phyloP scores from a whole-genome alignment of 1,284 basidiomycete genomes.

The Moesziomyces parantarcticus region DNA sequence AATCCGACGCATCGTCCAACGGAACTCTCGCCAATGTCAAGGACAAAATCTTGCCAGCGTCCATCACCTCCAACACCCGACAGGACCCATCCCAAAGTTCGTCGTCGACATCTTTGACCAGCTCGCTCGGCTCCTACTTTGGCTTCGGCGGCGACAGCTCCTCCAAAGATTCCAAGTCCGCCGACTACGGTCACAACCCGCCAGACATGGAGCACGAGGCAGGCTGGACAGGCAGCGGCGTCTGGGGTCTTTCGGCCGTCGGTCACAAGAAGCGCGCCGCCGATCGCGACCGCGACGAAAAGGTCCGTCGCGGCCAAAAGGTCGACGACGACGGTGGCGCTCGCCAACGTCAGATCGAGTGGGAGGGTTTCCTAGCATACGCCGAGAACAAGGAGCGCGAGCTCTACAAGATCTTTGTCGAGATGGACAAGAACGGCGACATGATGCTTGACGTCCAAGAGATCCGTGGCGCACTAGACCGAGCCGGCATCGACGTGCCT shows the following conservation, averaged over 20 bases:
- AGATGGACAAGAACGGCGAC: conserved; percentile 64
- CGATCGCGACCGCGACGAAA: conserved; percentile 40
- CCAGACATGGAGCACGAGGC: conserved; percentile 61
- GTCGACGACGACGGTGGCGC: conserved; percentile 56
- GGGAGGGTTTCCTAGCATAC: conserved; percentile 67
- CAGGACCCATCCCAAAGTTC: conserved; percentile 1
- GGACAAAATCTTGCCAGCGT: conserved; percentile 28
- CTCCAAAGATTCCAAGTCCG: conserved; percentile 9
- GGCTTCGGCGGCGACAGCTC: conserved; percentile 20
- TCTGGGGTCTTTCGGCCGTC: conserved; percentile 64
- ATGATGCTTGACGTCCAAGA: conserved; percentile 60
- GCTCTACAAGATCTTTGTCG: conserved; percentile 64
- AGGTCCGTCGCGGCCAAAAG: conserved; percentile 37
- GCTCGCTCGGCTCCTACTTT: conserved; percentile 37
- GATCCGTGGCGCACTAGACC: conserved; percentile 58
- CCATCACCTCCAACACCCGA: conserved; percentile 6
- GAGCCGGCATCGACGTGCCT: conserved; percentile 60
- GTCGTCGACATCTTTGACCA: conserved; percentile 19
- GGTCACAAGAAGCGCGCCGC: conserved; percentile 51
- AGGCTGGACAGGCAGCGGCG: conserved; percentile 65
- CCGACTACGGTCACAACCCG: conserved; percentile 31
- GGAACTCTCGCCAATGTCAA: conserved; percentile 26
- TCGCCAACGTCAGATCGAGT: conserved; percentile 64
- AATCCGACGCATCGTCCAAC: conserved; percentile 11
- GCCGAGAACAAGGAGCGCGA: conserved; percentile 66